Evolutionary conservation across 75 land plant genomes (phyloP), one percentile per base, ranked within the genome.

Genomic region (Ceratopteris richardii): DNA sequence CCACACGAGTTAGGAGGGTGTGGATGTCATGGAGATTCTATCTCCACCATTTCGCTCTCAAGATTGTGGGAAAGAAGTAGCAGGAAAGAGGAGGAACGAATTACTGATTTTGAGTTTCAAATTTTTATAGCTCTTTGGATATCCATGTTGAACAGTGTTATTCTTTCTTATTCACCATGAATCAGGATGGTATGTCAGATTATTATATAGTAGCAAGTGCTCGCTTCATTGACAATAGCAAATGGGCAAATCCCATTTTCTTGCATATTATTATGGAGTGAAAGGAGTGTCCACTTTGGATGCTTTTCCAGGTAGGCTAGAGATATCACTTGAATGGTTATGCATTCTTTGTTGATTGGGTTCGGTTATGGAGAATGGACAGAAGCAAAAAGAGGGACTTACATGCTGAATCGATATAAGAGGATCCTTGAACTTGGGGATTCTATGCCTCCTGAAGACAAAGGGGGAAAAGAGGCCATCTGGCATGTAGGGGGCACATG

Each of bases 311-410:
- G 52, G 14, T 19, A 16, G 36, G 19, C 57, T 76, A 1, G 54
- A 51, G 86, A 29, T 88, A 90, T 85, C 93, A 88, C 47, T 29
- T 88, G 18, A 77, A 84, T 61, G 93, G 93, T 9, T 88, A 65
- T 51, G 76, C 70, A 4, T 88, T 88, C 66, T 88, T 56, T 51
- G 90, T 82, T 9, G 93, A 85, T 43, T 90, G 86, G 73, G 16
- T 51, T 71, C 40, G 75, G 63, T 14, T 58, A 62, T 7, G 75
- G 75, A 7, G 53, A 28, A n/a, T 65, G 75, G 75, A 60, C 25
- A 40, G 33, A 14, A 44, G 55, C 48, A 10, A 50, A 36, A 12
- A 60, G 75, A 57, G 54, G 1, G 14, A 51, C 27, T 22, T 72
- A 72, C 70, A 72, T n/a, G n/a, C n/a, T n/a, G n/a, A n/a, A n/a